A percentile compares a stretch with the other conserved stretches of the same genome.
Conservation (phyloP, 78 protist species). For the Dictyostelium capitatum region DNA sequence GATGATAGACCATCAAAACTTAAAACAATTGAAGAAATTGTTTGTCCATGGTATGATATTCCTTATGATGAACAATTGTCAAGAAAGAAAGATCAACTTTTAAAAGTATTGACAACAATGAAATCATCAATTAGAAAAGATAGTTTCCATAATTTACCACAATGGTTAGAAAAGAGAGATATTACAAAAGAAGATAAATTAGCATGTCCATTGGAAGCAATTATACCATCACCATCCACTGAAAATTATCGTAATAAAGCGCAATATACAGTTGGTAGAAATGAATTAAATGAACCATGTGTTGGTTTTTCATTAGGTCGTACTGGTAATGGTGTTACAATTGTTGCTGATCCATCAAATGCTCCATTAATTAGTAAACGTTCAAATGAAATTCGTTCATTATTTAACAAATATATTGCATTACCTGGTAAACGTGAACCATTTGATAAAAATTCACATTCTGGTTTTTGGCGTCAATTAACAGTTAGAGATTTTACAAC, state of each 20-base stretch:
- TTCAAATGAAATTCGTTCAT: constrained; percentile 38
- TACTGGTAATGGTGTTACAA: constrained; percentile 55
- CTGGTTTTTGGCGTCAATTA: constrained; percentile 85
- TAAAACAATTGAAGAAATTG: constrained; percentile 50
- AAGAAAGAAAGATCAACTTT: constrained; percentile 8
- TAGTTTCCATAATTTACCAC: background rate
- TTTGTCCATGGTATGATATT: constrained; percentile 60
- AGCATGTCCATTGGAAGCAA: constrained; percentile 47
- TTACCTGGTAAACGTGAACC: constrained; percentile 8
- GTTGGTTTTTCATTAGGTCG: constrained; percentile 80
- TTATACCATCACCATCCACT: constrained; percentile 36
- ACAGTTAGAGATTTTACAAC: constrained; percentile 71
- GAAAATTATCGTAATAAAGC: constrained; percentile 65
- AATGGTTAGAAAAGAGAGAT: constrained; percentile 14
- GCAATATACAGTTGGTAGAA: constrained; percentile 59
- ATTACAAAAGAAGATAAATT: background rate
- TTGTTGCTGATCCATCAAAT: constrained; percentile 64
- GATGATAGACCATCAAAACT: background rate
- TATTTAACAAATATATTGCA: constrained; percentile 17
- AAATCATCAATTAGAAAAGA: constrained; percentile 26
- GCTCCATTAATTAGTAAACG: constrained; percentile 22
- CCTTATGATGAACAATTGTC: constrained; percentile 57
- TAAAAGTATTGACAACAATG: background rate
- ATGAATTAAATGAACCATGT: constrained; percentile 7
- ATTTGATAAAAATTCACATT: constrained; percentile 66